Evolutionary conservation across 352 stramenopile species (phyloP), one percentile per base, ranked within the genome.

Genomic region (Pythium plurisporium): DNA sequence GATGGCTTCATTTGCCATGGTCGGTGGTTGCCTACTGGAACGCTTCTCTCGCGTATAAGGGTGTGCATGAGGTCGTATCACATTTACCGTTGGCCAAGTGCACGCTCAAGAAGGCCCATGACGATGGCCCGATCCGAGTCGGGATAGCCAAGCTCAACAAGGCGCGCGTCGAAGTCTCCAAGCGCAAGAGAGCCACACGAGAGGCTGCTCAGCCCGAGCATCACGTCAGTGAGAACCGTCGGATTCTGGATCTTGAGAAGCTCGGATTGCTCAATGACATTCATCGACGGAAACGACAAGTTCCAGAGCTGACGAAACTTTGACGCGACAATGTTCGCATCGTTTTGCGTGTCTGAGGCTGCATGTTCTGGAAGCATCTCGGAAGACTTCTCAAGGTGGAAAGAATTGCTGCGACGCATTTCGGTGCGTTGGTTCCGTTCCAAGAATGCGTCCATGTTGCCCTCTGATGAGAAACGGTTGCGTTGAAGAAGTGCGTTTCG

Each of bases 201-300:
- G n/a, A 89, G 37, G 46, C 74, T 87, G 67, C 81, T 91, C 62
- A 93, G 77, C 12, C 73, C 76, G n/a, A 93, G 77, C 75, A 93
- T 87, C 1, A 89, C 67, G 45, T 93, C 80, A 42, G 80, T 82
- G 3, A 90, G 69, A 40, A 93, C 80, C 43, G 71, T 66, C 0
- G 80, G 78, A 31, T 87, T 73, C 40, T 76, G 55, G 33, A 89
- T 86, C 53, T 79, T 76, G 25, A 89, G 69, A 41, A 91, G 66
- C 43, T 75, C 79, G 17, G 64, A 58, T 44, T 76, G 74, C 51
- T 87, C 72, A 46, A 91, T 83, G 26, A 81, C 58, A 14, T 70
- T 69, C 74, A 91, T 86, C 8, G 74, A 82, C 38, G 82, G 82
- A 53, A 91, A 93, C 45, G 82, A 86, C 20, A 89, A 49, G 29